Evolutionary conservation across 2,329 filamentous ascomycete species (phyloP), one percentile per base, ranked within the genome.

Genomic region (Aspergillus niger): DNA sequence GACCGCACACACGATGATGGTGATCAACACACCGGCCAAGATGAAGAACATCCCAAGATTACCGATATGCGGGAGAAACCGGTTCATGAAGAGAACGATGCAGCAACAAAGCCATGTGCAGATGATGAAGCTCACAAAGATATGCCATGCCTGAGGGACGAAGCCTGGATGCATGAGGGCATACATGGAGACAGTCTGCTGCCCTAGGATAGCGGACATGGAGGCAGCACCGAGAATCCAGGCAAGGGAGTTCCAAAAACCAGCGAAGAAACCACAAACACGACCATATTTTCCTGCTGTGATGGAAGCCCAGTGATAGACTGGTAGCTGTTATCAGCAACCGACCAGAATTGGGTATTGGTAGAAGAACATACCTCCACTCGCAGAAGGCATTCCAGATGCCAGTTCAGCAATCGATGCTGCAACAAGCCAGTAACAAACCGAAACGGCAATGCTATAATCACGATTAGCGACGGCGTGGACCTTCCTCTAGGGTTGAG

Each of bases 191-290:
- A 89, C 82, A 11, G 82, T 74, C 64, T 87, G 81, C 67, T 88
- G 87, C 63, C 81, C 82, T 4, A 85, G 79, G 60, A 89, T 86
- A 59, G 82, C 80, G 15, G 82, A 76, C 67, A 88, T 83, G 1
- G 85, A 84, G 3, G 85, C 84, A 5, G 86, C 79, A 63, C 84
- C 85, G 60, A 88, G 86, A 63, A 88, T 82, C 86, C 86, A 89
- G 7, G 77, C 78, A 22, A 80, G 63, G 57, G 69, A 77, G 51
- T 80, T 80, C 77, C 76, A 80, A 65, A 73, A 80, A 22, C 79
- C 79, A 26, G 79, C 78, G 59, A 78, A 80, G 65, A 77, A 81
- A 28, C 79, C 79, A 36, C 84, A 77, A 0, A 79, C 64, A 17
- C 84, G 81, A 28, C 85, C 85, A 74, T 81, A 82, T 61, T 76